These are phyloP conservation scores for Exobasidium cylindrosporum DNA, from an alignment of 1,284 basidiomycete species.

Conservation along the genomic window DNA sequence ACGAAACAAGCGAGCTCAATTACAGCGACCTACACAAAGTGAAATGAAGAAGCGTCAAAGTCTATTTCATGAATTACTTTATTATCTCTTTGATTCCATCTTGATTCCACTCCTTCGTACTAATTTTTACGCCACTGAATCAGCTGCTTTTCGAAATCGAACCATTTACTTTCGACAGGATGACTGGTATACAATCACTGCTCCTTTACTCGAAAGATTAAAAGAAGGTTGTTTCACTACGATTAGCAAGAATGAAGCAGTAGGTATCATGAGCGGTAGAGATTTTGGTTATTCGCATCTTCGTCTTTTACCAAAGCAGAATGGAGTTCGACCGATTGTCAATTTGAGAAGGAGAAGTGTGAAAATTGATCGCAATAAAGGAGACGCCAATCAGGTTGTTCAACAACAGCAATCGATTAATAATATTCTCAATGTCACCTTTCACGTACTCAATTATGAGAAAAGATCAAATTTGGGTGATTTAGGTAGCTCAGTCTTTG, in stretches of 20 bases:
- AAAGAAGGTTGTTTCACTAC: conserved; percentile 58
- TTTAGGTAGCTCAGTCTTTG: conserved; percentile 41
- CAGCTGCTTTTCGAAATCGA: conserved; percentile 78
- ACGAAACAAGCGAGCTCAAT: conserved; percentile 22
- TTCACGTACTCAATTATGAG: conserved; percentile 50
- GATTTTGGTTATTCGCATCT: conserved; percentile 77
- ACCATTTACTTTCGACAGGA: conserved; percentile 91
- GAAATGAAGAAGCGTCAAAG: conserved; percentile 73
- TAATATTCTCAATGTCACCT: conserved; percentile 70
- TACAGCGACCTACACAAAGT: conserved; percentile 60
- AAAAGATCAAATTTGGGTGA: conserved; percentile 19
- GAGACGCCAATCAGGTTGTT: neutral
- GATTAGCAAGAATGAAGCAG: conserved; percentile 49
- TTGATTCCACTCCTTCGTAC: conserved; percentile 79
- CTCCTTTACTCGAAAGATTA: conserved; percentile 73
- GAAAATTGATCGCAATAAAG: neutral
- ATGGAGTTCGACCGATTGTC: conserved; percentile 88
- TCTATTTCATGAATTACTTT: conserved; percentile 77
- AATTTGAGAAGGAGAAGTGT: conserved; percentile 71
- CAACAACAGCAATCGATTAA: conserved; percentile 70
- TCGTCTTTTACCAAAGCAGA: conserved; percentile 87
- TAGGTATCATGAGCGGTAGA: conserved; percentile 31
- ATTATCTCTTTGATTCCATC: conserved; percentile 88
- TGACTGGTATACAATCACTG: conserved; percentile 78
- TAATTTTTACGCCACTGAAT: conserved; percentile 91